These are phyloP conservation scores for Tylopilus rubrobrunneus DNA, from an alignment of 768 basidiomycete species.

Conservation along the genomic window DNA sequence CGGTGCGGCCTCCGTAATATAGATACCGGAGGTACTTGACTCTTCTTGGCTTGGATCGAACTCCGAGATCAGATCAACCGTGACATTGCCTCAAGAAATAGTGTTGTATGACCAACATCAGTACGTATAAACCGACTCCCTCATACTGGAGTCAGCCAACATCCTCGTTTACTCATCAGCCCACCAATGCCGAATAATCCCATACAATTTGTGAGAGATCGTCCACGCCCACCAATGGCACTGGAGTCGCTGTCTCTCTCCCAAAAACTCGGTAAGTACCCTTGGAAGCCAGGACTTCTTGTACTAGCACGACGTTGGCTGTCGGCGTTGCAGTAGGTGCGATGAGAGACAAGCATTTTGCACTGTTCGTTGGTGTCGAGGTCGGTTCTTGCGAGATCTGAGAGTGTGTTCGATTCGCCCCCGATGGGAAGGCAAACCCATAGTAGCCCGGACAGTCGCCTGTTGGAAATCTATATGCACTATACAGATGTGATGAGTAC, in stretches of 20 bases:
- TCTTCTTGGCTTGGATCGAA: too few species aligned
- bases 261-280: conserved; percentile 17
- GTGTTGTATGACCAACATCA: too few species aligned
- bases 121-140: not conserved
- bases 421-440: conserved; percentile 29
- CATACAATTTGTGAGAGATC: conserved; percentile 18
- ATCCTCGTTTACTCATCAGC: not conserved
- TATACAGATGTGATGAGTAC: not conserved
- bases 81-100: too few species aligned
- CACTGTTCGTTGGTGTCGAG: conserved; percentile 25
- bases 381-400: conserved; percentile 29
- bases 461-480: conserved; percentile 32
- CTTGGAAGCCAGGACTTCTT: not conserved
- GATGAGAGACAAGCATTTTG: conserved; percentile 23
- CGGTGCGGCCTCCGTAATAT: too few species aligned
- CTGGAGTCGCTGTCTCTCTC: not conserved
- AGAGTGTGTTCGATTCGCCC: conserved; percentile 23
- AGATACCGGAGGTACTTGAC: too few species aligned
- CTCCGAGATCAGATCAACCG: too few species aligned
- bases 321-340: conserved; percentile 29
- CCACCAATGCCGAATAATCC: conserved; percentile 17
- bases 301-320: conserved; percentile 13
- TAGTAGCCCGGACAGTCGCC: conserved; percentile 29
- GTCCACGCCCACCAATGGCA: conserved; percentile 10
- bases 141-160: too few species aligned